Base-by-base conservation (phyloP, 2,329 filamentous ascomycete species). In the Malbranchea cinnamomea region DNA sequence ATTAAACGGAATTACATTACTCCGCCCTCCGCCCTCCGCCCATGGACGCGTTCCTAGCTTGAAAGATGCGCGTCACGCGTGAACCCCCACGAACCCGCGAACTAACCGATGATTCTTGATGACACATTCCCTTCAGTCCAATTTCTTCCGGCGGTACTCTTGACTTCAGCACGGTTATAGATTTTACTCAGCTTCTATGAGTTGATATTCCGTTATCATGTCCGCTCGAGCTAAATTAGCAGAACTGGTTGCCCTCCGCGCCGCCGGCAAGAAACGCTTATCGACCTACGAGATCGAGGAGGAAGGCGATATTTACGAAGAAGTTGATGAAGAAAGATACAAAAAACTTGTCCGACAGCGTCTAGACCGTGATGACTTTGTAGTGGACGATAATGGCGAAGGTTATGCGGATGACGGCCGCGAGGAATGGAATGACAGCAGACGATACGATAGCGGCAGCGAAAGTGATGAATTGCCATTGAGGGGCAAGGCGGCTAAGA, bases 291-390 rank as follows among this genome's bases (percentile, higher is more conserved):
- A 93, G 56, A 72, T 94, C 37, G 71, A 83, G 45, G 77, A 95
- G 38, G 78, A 81, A 45, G 71, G 77, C 41, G 74, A 81, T 43
- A 64, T 98, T 25, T 98, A 95, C 60, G 89, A 95, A 39, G 85
- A 92, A 47, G 84, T 98, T 27, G 85, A 95, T 49, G 89, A 98
- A 47, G 87, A 89, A 47, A 80, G 81, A 30, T 98, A 98, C 65
- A 94, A 94, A 63, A 91, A 91, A 53, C 78, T 95, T 41, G 84
- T 98, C 9, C 73, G 89, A 23, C 74, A 78, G 33, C 77, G 89
- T 26, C 65, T 98, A 30, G 81, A 95, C 49, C 68, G 92, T 47
- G 89, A 98, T 46, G 89, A 98, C 59, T 98, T 98, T 48, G 87
- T 98, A 30, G 85, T 98, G 34, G 84, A 93, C 61, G 84, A 94